Percentiles rank a stretch among this genome's conserved stretches.
Evolutionary conservation across 768 basidiomycete species (phyloP).

Genomic region (Rossbeevera mucosa): DNA sequence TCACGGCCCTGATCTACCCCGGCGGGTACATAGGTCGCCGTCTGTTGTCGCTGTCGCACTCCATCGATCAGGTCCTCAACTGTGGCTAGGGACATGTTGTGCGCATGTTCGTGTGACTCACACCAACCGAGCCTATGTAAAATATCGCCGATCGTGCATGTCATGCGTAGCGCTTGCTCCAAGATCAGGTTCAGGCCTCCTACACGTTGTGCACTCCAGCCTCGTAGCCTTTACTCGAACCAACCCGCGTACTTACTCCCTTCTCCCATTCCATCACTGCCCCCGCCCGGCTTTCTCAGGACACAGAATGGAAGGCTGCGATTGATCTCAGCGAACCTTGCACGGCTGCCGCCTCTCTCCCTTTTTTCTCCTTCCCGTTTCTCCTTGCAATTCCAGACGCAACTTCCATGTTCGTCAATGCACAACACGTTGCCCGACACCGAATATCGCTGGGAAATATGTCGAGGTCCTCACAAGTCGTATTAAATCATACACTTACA

Average conservation of each 20-base stretch:
- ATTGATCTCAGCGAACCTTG: conserved; percentile 8
- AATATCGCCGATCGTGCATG: not conserved
- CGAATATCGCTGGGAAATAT: conserved; percentile 3
- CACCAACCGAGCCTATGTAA: not conserved
- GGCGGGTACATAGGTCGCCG: not conserved
- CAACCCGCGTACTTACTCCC: not conserved
- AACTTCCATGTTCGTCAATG: not conserved
- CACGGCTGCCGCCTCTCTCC: not conserved
- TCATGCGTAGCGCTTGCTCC: not conserved
- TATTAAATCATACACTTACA: not conserved
- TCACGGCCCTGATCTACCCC: conserved; percentile 18
- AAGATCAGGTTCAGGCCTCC: not conserved
- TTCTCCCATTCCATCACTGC: not conserved
- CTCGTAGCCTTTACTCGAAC: not conserved
- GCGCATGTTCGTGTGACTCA: not conserved
- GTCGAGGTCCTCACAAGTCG: conserved; percentile 1
- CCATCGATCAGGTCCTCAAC: not conserved
- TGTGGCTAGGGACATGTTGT: not conserved
- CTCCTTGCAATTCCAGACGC: not conserved
- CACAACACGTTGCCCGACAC: conserved; percentile 8
- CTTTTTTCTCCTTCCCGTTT: not conserved
- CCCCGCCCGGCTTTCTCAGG: conserved; percentile 5
- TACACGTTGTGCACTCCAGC: conserved; percentile 15
- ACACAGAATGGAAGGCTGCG: conserved; percentile 9
- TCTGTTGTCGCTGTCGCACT: not conserved